Evolutionary conservation across 345 rosid genomes (phyloP).

Genomic region (Hibiscus tridactylites): DNA sequence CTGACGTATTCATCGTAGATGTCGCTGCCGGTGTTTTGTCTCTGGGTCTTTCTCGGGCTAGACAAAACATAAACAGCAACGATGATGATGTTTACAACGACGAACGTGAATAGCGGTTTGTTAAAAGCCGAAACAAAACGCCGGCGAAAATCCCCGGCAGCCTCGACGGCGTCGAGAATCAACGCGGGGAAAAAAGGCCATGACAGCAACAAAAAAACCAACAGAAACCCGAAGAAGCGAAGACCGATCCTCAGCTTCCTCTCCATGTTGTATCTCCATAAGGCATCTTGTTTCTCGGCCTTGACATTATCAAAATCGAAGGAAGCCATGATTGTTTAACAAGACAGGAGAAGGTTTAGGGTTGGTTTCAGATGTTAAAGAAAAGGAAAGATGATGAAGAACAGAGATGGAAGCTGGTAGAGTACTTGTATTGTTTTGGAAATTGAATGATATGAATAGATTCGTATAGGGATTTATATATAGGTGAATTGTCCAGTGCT

Average conservation of each 20-base stretch:
- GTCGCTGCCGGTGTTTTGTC: neutral
- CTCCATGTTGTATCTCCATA: slow-evolving; percentile 10
- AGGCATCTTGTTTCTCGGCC: slow-evolving; percentile 15
- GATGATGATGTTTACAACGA: slow-evolving; percentile 5
- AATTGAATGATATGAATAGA: neutral
- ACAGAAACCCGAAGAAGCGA: neutral
- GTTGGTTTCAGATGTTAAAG: neutral
- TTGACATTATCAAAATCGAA: slow-evolving; percentile 9
- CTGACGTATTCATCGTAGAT: slow-evolving; percentile 10
- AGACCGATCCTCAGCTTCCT: neutral
- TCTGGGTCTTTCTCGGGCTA: neutral
- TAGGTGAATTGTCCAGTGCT: neutral
- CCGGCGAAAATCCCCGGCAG: neutral
- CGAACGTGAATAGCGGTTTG: neutral
- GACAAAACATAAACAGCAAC: slow-evolving; percentile 1
- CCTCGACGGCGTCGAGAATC: neutral
- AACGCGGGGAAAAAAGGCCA: slow-evolving; percentile 1
- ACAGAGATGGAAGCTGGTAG: neutral
- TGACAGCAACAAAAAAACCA: neutral
- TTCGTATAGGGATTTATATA: neutral
- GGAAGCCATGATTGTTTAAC: slow-evolving; percentile 13
- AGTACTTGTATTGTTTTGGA: neutral
- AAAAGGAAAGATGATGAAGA: neutral
- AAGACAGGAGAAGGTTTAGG: neutral
- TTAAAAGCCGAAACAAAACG: neutral